Evolutionary conservation across 306 rosid species (phyloP).

Genomic region (Fragaria nilgerrensis): DNA sequence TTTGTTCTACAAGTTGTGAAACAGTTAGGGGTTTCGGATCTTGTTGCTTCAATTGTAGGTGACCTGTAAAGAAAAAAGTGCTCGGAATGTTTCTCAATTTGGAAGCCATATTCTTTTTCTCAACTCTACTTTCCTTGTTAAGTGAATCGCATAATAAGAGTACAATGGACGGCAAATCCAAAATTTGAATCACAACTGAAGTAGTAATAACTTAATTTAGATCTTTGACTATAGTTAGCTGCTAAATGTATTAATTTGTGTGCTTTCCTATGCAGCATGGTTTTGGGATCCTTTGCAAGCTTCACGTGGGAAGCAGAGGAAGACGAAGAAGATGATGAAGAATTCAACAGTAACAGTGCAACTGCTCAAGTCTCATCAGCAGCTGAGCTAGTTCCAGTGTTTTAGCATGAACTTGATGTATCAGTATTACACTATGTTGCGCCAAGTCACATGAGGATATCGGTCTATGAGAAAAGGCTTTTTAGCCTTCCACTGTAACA

Average conservation of each 20-base stretch:
- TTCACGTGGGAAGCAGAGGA: constrained; percentile 74
- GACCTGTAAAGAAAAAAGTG: background rate
- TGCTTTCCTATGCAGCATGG: constrained; percentile 42
- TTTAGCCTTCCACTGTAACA: background rate
- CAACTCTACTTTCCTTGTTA: background rate
- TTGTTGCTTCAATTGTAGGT: background rate
- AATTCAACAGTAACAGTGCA: background rate
- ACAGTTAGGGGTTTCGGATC: background rate
- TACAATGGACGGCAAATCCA: background rate
- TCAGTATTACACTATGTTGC: background rate
- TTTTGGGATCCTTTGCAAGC: constrained; percentile 65
- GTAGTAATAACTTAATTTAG: background rate
- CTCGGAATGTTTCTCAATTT: background rate
- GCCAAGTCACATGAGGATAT: background rate
- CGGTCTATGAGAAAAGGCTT: background rate
- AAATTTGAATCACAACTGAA: background rate
- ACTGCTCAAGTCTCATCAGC: constrained; percentile 16
- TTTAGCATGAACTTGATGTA: constrained; percentile 9
- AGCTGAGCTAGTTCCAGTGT: constrained; percentile 36
- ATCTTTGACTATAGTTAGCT: background rate
- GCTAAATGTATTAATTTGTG: background rate
- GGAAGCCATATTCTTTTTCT: background rate
- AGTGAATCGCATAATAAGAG: background rate
- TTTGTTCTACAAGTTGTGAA: background rate
- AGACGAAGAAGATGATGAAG: constrained; percentile 23